phyloP scores from a whole-genome alignment of 2,329 filamentous ascomycete genomes.

The Beauveria scarabaeidicola region DNA sequence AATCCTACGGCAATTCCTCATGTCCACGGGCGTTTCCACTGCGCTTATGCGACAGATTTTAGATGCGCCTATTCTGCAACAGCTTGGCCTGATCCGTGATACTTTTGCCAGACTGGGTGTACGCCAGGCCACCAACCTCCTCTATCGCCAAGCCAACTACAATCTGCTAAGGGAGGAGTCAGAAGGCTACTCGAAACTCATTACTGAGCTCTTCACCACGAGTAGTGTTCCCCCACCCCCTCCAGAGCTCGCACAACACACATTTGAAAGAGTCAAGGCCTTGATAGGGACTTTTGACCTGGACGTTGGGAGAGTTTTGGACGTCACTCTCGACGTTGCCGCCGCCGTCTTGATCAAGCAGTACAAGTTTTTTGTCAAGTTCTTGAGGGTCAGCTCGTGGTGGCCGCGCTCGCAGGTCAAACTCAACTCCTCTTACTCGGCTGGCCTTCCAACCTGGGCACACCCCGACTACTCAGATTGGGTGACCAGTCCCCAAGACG shows the following conservation, averaged over 20 bases:
- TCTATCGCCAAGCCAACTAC: constrained; percentile 95
- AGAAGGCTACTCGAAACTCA: constrained; percentile 92
- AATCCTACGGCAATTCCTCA: constrained; percentile 57
- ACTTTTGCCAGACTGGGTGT: constrained; percentile 78
- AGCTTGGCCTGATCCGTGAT: constrained; percentile 72
- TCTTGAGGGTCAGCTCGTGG: constrained; percentile 88
- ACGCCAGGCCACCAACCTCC: constrained; percentile 80
- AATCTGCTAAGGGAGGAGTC: constrained; percentile 92
- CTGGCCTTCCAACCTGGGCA: constrained; percentile 79
- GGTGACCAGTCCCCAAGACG: constrained; percentile 60
- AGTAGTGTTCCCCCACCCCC: constrained; percentile 66
- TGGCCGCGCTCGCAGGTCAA: constrained; percentile 65
- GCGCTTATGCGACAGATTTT: constrained; percentile 70
- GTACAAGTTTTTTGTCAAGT: constrained; percentile 87
- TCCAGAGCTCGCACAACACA: constrained; percentile 68
- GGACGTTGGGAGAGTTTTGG: constrained; percentile 87
- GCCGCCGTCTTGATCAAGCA: constrained; percentile 90
- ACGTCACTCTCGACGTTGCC: constrained; percentile 91
- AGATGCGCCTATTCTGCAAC: constrained; percentile 67
- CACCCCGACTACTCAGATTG: constrained; percentile 60
- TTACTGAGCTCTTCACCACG: constrained; percentile 91
- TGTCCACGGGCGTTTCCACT: constrained; percentile 63
- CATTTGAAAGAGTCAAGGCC: constrained; percentile 86
- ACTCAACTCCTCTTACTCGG: constrained; percentile 38
- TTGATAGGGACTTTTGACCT: constrained; percentile 95